Evolutionary conservation across 129 eudicot genomes (phyloP).

Genomic region (Helichrysum umbraculigerum): DNA sequence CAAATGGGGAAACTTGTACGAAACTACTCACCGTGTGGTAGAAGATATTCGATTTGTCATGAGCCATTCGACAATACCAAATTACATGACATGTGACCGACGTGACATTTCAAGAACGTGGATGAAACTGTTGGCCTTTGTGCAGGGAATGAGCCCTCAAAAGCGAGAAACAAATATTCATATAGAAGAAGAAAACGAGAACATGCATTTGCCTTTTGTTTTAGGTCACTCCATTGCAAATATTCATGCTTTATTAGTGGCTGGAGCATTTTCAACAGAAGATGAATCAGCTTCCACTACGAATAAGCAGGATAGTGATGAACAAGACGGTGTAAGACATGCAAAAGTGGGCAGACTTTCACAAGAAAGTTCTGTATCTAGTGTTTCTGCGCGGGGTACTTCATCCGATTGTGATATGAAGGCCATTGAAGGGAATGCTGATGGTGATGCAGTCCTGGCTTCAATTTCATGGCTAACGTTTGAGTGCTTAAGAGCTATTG

Average conservation of each 20-base stretch:
- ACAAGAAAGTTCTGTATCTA: constrained; percentile 75
- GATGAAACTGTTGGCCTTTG: constrained; percentile 82
- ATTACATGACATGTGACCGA: constrained; percentile 56
- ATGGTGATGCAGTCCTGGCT: constrained; percentile 41
- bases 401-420: constrained; percentile 38
- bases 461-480: constrained; percentile 67
- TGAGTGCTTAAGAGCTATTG: constrained; percentile 82
- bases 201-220: constrained; percentile 76
- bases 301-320: constrained; percentile 54
- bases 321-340: constrained; percentile 67
- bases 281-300: constrained; percentile 40
- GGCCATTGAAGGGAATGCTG: constrained; percentile 34
- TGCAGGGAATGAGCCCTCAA: constrained; percentile 96
- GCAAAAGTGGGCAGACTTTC: constrained; percentile 96
- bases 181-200: constrained; percentile 86
- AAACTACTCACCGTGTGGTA: constrained; percentile 80
- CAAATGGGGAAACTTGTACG: constrained; percentile 76
- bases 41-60: constrained; percentile 91
- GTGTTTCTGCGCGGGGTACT: constrained; percentile 52
- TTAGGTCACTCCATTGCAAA: constrained; percentile 75
- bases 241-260: constrained; percentile 74
- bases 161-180: constrained; percentile 88
- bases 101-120: constrained; percentile 68
- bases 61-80: constrained; percentile 85
- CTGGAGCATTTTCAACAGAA: constrained; percentile 75